Evolutionary conservation across 164 flowering plant species (phyloP).

Genomic region (Protea cynaroides): DNA sequence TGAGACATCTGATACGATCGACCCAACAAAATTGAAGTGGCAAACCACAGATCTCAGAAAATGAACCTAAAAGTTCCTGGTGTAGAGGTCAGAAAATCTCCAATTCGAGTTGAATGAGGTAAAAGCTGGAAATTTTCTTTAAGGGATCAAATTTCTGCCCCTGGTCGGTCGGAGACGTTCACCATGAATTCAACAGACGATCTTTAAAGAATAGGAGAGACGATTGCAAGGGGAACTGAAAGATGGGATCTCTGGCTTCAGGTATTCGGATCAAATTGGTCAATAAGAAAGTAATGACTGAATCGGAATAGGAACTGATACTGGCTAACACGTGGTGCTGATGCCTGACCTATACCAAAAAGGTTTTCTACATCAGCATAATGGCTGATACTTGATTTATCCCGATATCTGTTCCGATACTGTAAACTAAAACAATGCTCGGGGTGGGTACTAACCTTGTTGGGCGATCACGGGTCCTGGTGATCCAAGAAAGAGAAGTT

Average conservation of each 20-base stretch:
- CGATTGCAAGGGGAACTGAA: not conserved
- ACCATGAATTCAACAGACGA: conserved; percentile 1
- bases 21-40: not conserved
- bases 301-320: no score
- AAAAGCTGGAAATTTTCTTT: not conserved
- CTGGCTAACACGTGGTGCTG: no score
- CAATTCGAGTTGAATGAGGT: not conserved
- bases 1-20: not conserved
- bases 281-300: no score
- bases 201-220: not conserved
- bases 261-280: no score
- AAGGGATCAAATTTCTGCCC: conserved; percentile 1
- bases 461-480: conserved; percentile 52
- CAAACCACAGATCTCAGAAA: not conserved
- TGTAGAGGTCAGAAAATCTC: not conserved
- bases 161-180: not conserved
- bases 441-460: conserved; percentile 40
- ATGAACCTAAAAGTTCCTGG: not conserved
- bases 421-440: no score
- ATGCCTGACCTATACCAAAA: no score
- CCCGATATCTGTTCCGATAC: no score
- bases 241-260: not conserved
- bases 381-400: no score
- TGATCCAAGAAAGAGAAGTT: conserved; percentile 60
- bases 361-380: no score